Evolutionary conservation across 495 filamentous ascomycete genomes (phyloP), one percentile per base, ranked within the genome.

Genomic region (Thozetella sp.): DNA sequence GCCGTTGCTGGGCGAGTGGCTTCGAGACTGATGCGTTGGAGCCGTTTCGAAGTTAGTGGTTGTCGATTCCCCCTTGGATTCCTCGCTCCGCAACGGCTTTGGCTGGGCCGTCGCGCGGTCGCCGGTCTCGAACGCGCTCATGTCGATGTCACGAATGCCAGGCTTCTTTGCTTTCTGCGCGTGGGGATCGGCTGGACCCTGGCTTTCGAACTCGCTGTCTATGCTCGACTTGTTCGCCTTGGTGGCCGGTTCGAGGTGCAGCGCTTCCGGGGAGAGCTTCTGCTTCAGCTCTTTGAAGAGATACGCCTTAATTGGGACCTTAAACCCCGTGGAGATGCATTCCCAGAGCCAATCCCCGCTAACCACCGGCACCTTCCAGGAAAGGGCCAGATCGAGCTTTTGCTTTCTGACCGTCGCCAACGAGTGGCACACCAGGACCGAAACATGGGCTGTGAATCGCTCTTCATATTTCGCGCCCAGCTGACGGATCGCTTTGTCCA

Each of bases 401-500:
- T 94, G 89, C 40, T 83, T 80, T 52, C 85, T 88, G n/a, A 86
- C 76, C 19, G 69, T 54, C 1, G 55, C 52, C 1, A 82, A 68
- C 1, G 85, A 76, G 2, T 86, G 83, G 66, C 89, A 90, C 13
- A 97, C 68, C 1, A 97, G 77, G 26, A 96, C 76, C 1, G 89
- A 90, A 15, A 83, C 81, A 15, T 85, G 80, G 0, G 80, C 67
- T 1, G 87, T 89, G 9, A 97, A 78, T 50, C 83, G 83, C 63
- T 96, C 91, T 26, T 90, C 86, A 68, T 93, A 97, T 1, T 75
- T 84, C 3, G 86, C 93, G 22, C 93, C 93, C 67, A 97, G 83
- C 51, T 97, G 78, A 23, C 78, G 75, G 23, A 96, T 80, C 17
- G 89, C 74, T 72, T 91, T 93, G 37, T 87, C 86, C 37, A 95